phyloP scores from a whole-genome alignment of 192 early-diverging fungal genomes.

The Coemansia sp. region DNA sequence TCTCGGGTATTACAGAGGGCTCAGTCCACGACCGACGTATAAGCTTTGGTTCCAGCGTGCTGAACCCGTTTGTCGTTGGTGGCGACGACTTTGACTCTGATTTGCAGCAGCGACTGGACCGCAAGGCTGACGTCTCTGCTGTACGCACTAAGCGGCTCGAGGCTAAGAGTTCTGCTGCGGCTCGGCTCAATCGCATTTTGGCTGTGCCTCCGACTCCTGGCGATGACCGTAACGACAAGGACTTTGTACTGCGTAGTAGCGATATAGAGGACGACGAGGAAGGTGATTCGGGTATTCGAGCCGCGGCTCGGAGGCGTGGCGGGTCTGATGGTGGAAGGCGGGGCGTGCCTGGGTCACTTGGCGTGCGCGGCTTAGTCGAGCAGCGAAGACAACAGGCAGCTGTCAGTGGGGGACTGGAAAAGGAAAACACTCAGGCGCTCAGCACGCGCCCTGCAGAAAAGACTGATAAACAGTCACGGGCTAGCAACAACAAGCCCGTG shows the following conservation, averaged over 20 bases:
- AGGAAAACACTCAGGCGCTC: constrained; percentile 1
- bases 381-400: constrained; percentile 14
- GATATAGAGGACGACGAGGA: constrained; percentile 10
- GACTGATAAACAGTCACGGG: background rate
- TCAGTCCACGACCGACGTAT: constrained; percentile 53
- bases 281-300: background rate
- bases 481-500: background rate
- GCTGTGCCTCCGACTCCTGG: constrained; percentile 35
- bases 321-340: background rate
- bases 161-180: constrained; percentile 39
- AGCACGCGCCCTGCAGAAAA: background rate
- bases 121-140: constrained; percentile 3
- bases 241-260: constrained; percentile 34
- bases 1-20: constrained; percentile 31
- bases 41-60: constrained; percentile 41
- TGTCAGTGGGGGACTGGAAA: background rate
- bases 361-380: constrained; percentile 46
- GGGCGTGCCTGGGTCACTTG: constrained; percentile 30
- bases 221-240: constrained; percentile 36
- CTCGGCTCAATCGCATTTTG: constrained; percentile 28
- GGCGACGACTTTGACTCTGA: constrained; percentile 47
- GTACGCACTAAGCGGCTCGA: constrained; percentile 22
- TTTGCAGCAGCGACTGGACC: constrained; percentile 29
- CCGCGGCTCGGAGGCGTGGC: background rate
- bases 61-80: constrained; percentile 46